Evolutionary conservation across 2,329 filamentous ascomycete genomes (phyloP).

Genomic region (Xylogone sp.): DNA sequence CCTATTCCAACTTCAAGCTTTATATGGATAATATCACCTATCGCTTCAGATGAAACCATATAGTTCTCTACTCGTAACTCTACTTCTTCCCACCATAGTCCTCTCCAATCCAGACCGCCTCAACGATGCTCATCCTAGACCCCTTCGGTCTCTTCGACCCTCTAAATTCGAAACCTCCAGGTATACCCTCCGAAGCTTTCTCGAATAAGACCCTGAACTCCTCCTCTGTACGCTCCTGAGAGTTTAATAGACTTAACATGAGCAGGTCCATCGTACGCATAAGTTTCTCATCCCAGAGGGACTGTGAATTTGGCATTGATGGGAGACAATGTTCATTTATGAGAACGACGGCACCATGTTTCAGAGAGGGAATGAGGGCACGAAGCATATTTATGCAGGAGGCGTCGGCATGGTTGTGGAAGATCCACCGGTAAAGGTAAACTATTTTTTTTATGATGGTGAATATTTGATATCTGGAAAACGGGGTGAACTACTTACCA

Average conservation of each 20-base stretch:
- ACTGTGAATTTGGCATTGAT: not conserved
- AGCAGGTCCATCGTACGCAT: constrained; percentile 47
- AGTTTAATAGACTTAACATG: constrained; percentile 49
- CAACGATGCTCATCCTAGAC: constrained; percentile 45
- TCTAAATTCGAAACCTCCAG: constrained; percentile 35
- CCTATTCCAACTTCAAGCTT: too few relatives aligned
- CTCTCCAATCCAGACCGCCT: constrained; percentile 41
- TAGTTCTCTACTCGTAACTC: too few relatives aligned
- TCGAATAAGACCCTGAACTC: constrained; percentile 44
- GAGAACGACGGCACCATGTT: constrained; percentile 42
- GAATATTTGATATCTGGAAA: not conserved
- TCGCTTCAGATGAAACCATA: too few relatives aligned
- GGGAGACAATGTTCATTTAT: constrained; percentile 44
- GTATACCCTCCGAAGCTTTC: constrained; percentile 31
- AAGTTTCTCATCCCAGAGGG: constrained; percentile 41
- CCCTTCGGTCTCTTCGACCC: constrained; percentile 37
- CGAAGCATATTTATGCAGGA: constrained; percentile 46
- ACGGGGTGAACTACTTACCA: constrained; percentile 28
- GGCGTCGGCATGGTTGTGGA: constrained; percentile 58
- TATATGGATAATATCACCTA: too few relatives aligned
- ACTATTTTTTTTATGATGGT: constrained; percentile 26
- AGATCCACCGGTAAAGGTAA: constrained; percentile 56
- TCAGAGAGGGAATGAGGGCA: constrained; percentile 49
- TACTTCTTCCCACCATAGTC: constrained; percentile 11
- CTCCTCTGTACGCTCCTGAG: constrained; percentile 43